Percentiles rank a stretch among this genome's conserved stretches.
Conservation (phyloP, 768 basidiomycete genomes). For the Mycena haematopus region DNA sequence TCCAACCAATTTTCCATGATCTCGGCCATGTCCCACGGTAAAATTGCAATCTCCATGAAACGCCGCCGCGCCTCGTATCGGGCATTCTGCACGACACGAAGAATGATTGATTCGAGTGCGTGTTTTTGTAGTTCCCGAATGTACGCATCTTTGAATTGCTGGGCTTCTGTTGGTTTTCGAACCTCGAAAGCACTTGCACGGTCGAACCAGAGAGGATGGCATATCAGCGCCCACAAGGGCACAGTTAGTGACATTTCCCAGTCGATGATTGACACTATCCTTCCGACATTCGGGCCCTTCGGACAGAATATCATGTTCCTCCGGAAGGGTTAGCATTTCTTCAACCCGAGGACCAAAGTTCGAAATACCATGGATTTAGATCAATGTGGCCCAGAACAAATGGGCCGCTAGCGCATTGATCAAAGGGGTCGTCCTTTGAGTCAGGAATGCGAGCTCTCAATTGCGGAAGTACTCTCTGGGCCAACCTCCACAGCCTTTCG, state of each 20-base stretch:
- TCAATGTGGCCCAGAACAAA: conserved; percentile 34
- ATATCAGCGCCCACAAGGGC: conserved; percentile 32
- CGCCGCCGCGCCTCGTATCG: conserved; percentile 27
- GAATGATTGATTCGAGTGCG: conserved; percentile 27
- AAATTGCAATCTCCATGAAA: conserved; percentile 30
- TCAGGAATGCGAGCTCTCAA: conserved; percentile 29
- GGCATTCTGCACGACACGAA: conserved; percentile 33
- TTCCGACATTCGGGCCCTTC: conserved; percentile 31
- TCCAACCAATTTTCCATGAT: conserved; percentile 29
- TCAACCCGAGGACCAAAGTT: not conserved
- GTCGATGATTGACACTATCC: conserved; percentile 32
- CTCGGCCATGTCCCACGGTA: conserved; percentile 31
- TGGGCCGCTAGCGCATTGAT: conserved; percentile 30
- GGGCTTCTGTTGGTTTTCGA: conserved; percentile 26
- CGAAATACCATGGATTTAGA: conserved; percentile 29
- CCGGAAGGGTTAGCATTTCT: not conserved
- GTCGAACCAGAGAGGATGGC: conserved; percentile 33
- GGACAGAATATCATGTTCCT: conserved; percentile 33
- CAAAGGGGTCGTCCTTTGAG: conserved; percentile 29
- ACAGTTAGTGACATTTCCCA: conserved; percentile 33
- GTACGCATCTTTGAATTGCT: conserved; percentile 33
- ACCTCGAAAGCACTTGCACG: conserved; percentile 4
- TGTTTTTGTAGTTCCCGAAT: conserved; percentile 33
- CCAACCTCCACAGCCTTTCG: conserved; percentile 23
- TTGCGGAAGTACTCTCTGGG: conserved; percentile 25